These are phyloP conservation scores for Avena sativa DNA, from an alignment of 176 grass and related monocot genomes.

Conservation along the genomic window DNA sequence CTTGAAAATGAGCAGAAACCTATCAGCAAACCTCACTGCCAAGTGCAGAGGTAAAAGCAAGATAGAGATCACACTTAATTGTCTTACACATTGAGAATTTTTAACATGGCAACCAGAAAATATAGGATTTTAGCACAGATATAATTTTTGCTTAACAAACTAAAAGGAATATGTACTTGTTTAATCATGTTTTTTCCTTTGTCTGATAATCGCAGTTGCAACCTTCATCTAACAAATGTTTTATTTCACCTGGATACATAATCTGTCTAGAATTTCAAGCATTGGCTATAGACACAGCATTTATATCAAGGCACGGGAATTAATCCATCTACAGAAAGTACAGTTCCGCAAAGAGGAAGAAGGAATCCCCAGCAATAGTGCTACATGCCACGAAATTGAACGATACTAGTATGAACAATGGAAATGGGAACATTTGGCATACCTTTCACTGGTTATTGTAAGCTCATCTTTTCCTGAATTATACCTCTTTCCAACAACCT, in stretches of 20 bases:
- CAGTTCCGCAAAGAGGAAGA: neutral
- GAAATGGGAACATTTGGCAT: constrained; percentile 35
- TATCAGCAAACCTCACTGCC: constrained; percentile 9
- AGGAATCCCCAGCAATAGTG: neutral
- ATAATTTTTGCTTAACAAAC: constrained; percentile 22
- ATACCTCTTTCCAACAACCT: constrained; percentile 89
- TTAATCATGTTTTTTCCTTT: neutral
- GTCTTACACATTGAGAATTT: neutral
- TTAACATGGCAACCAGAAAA: neutral
- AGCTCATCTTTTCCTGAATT: constrained; percentile 91
- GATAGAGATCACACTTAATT: neutral
- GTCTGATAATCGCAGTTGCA: constrained; percentile 26
- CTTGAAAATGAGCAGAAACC: neutral
- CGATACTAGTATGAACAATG: neutral
- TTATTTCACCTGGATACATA: neutral
- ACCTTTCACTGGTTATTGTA: constrained; percentile 93
- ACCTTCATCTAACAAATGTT: neutral
- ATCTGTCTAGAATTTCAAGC: neutral
- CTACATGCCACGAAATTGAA: constrained; percentile 20
- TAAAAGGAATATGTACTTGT: constrained; percentile 1
- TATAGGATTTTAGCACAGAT: constrained; percentile 15
- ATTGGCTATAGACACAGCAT: neutral
- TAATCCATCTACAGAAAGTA: neutral
- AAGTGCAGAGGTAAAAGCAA: constrained; percentile 24
- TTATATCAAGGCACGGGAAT: constrained; percentile 16